Conservation (phyloP, 1,139 yeast species). For the Nakaseomyces sp. region DNA sequence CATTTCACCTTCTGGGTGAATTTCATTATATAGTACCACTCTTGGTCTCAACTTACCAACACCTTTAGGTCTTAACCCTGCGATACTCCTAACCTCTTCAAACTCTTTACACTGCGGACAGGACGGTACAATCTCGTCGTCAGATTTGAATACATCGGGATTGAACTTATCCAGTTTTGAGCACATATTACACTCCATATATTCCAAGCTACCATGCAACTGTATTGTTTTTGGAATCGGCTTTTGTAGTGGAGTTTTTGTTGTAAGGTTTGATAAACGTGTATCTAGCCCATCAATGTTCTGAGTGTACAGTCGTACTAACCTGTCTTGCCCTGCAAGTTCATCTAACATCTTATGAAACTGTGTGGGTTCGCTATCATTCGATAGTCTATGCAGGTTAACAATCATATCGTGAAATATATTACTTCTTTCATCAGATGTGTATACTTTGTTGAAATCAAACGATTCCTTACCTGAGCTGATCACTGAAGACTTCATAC, state of each 20-base stretch:
- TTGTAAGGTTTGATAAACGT: conserved; percentile 39
- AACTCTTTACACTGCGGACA: conserved; percentile 52
- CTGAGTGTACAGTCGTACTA: conserved; percentile 68
- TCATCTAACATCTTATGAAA: conserved; percentile 58
- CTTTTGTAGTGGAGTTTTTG: conserved; percentile 39
- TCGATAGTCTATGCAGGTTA: conserved; percentile 50
- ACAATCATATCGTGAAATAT: conserved; percentile 69
- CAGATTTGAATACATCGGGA: conserved; percentile 32
- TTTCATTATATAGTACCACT: conserved; percentile 76
- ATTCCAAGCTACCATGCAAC: conserved; percentile 68
- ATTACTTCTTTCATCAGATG: conserved; percentile 50
- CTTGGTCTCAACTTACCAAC: conserved; percentile 73
- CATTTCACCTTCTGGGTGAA: conserved; percentile 80
- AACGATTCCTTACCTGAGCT: conserved; percentile 71
- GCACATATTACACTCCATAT: conserved; percentile 71
- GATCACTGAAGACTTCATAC: conserved; percentile 44
- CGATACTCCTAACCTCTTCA: conserved; percentile 41
- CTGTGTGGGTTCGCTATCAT: conserved; percentile 55
- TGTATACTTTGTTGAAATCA: conserved; percentile 62
- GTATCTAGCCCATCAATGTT: conserved; percentile 46
- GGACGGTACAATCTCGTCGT: conserved; percentile 34
- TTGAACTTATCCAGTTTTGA: conserved; percentile 40
- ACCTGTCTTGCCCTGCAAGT: conserved; percentile 52
- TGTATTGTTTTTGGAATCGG: conserved; percentile 55
- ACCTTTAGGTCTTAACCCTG: conserved; percentile 69